A percentile compares a stretch with the other conserved stretches of the same genome.
Evolutionary conservation across 768 basidiomycete genomes (phyloP).

Genomic region (Russula compacta): DNA sequence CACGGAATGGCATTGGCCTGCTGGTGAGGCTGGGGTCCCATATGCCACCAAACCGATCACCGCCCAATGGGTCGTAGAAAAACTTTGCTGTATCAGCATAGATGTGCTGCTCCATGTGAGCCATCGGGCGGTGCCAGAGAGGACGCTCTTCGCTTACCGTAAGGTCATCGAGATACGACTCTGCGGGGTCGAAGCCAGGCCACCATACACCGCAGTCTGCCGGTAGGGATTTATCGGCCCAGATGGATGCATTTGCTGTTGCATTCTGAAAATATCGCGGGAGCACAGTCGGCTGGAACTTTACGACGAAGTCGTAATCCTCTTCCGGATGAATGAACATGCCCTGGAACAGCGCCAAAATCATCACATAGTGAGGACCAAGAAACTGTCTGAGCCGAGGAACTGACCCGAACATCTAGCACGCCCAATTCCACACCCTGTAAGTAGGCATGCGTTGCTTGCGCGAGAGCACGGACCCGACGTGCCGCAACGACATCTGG

Average conservation of each 20-base stretch:
- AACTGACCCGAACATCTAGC: slow-evolving; percentile 35
- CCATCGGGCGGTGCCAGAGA: not conserved
- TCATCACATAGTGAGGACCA: not conserved
- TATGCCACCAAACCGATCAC: slow-evolving; percentile 66
- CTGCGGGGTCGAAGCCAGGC: slow-evolving; percentile 77
- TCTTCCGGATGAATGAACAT: slow-evolving; percentile 76
- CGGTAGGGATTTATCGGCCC: slow-evolving; percentile 33
- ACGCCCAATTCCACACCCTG: slow-evolving; percentile 40
- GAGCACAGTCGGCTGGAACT: slow-evolving; percentile 53
- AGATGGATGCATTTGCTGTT: slow-evolving; percentile 37
- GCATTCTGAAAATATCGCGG: slow-evolving; percentile 73
- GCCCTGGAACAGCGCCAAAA: slow-evolving; percentile 36
- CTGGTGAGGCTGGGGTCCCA: slow-evolving; percentile 72
- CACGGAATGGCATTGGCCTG: slow-evolving; percentile 60
- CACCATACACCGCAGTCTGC: slow-evolving; percentile 29
- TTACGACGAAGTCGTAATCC: slow-evolving; percentile 81
- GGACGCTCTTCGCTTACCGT: slow-evolving; percentile 40
- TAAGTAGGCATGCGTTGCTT: slow-evolving; percentile 59
- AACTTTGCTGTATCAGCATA: slow-evolving; percentile 73
- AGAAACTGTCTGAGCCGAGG: slow-evolving; percentile 36
- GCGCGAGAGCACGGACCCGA: slow-evolving; percentile 63
- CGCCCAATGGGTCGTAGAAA: slow-evolving; percentile 80
- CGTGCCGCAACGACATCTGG: slow-evolving; percentile 67
- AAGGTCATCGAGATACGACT: slow-evolving; percentile 57
- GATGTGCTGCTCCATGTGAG: slow-evolving; percentile 37